A percentile compares a stretch with the other conserved stretches of the same genome.
phyloP scores from a whole-genome alignment of 176 grass and related monocot genomes.

The Zoysia pacifica region DNA sequence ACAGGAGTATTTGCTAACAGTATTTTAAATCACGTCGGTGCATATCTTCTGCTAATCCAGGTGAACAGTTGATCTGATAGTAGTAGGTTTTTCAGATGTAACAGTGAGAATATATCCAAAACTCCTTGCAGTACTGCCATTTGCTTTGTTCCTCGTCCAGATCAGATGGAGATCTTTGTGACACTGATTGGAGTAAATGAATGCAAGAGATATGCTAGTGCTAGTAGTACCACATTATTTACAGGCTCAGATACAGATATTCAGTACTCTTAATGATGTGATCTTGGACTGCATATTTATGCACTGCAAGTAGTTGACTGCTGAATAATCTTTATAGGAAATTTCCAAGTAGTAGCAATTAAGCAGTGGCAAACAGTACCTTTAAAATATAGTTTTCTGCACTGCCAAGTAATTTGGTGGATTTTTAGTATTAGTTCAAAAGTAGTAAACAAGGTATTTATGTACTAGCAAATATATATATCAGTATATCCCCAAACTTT shows the following conservation, averaged over 20 bases:
- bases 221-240: slow-evolving; percentile 2
- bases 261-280: not conserved
- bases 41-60: slow-evolving; percentile 25
- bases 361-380: no score
- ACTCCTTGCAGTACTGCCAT: not conserved
- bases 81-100: slow-evolving; percentile 23
- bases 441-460: not conserved
- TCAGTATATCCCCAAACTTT: not conserved
- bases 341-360: not conserved
- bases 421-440: not conserved
- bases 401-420: not conserved
- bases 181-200: slow-evolving; percentile 35
- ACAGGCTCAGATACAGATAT: not conserved
- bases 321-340: not conserved
- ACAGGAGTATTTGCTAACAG: not conserved
- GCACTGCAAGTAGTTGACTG: not conserved
- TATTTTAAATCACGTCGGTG: slow-evolving; percentile 24
- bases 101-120: slow-evolving; percentile 16
- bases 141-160: not conserved
- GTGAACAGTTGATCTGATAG: slow-evolving; percentile 5
- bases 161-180: slow-evolving; percentile 23
- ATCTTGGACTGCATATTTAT: slow-evolving; percentile 30
- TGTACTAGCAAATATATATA: no score
- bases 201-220: slow-evolving; percentile 39
- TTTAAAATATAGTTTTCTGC: not conserved